Evolutionary conservation across 108 stramenopile species (phyloP), one percentile per base, ranked within the genome.

Genomic region (Ochromonas danica): DNA sequence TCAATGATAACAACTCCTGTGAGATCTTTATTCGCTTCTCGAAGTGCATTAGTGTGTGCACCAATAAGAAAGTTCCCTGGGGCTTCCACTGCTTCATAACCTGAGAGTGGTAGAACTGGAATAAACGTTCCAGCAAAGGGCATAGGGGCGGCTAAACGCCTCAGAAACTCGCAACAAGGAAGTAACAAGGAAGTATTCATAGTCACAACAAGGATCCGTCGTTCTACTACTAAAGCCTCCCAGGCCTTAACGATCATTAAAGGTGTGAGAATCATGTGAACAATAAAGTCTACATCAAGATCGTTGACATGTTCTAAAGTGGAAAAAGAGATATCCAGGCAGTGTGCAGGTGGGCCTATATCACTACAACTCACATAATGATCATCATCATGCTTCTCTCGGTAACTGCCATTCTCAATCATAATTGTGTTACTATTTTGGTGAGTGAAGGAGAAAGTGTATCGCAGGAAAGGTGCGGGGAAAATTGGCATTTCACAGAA

Each of bases 191-290:
- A 28, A 22, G 17, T 6, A 22, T 31, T 10, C 17, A 10, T 35
- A 6, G 63, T 14, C 27, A 36, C 35, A 6, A 67, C 63, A 3
- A 67, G 25, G 6, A 67, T 33, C 31, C 31, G 17, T 36, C 63
- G 17, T 33, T 67, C 63, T 10, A 67, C 17, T 35, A 67, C 25
- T 6, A 67, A 10, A 67, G 63, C 17, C 25, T 67, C 63, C 63
- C 63, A 67, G 3, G 63, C 63, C 25, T 36, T 67, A 31, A 67
- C 63, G 6, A 67, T 67, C 63, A 67, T 67, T 67, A 35, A 10
- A 31, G 63, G 63, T 28, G 63, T 14, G 14, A 67, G 3, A 33
- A 36, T 36, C 14, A 6, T 31, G 10, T 14, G 10, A 31, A 67
- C 31, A 31, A 67, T 28, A 31, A 36, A 28, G 25, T 67, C 33